Evolutionary conservation across 352 stramenopile genomes (phyloP), one percentile per base, ranked within the genome.

Genomic region (Blastocystis sp.): DNA sequence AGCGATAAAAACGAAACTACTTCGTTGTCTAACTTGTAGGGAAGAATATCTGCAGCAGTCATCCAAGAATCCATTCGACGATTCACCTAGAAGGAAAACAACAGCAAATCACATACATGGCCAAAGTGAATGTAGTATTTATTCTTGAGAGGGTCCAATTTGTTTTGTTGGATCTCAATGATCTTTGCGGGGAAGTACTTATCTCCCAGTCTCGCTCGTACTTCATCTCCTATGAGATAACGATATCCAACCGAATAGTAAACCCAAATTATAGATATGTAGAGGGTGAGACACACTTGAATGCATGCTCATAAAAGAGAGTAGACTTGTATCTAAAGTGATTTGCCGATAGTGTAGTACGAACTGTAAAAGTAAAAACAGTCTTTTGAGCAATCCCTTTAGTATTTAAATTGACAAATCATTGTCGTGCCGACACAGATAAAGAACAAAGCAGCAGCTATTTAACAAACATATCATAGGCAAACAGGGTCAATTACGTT

Each of bases 21-120:
- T 90, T 90, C 90, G 89, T 95, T 92, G 26, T 95, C 93, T 0
- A 93, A 94, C 26, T 92, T 93, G 54, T 92, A 90, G 37, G 93
- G 92, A 47, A 95, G 91, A 76, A 95, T 93, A 79, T 95, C 93
- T 80, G 93, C 90, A 76, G 93, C 92, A 76, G 94, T 93, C 90
- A 95, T 95, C 93, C 93, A 95, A 70, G 94, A 93, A 90, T 95
- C 93, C 93, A 95, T 95, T 56, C 93, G 93, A 50, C 93, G 93
- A 87, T 95, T 95, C 77, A 94, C 94, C 93, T 95, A 59, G 41
- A 9, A 75, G 41, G 43, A 66, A 76, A 73, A 29, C 8, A 20
- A 15, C 20, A 7, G 3, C 15, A 6, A 37, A 66, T 63, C 37
- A 8, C 15, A 29, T 41, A 79, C 43, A 59, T 37, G 61, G 23